Conservation (phyloP, 1,139 yeast genomes). For the Diutina rugosa region DNA sequence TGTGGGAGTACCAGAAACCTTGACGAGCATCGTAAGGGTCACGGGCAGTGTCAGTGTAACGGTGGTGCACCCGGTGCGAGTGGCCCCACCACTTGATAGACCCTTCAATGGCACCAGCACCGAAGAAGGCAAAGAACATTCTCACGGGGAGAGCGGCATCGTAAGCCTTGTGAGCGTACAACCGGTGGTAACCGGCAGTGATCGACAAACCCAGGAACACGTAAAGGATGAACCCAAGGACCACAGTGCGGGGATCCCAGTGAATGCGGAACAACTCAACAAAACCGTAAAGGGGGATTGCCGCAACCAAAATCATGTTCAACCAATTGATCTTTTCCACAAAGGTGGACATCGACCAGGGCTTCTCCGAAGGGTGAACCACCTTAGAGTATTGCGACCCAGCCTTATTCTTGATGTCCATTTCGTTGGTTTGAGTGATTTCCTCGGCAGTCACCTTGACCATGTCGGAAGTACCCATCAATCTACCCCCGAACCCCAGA, state of each 20-base stretch:
- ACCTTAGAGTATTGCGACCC: constrained; percentile 31
- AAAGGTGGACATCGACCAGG: constrained; percentile 82
- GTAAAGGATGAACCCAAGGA: constrained; percentile 53
- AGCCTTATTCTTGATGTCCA: constrained; percentile 33
- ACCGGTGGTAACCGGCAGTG: constrained; percentile 90
- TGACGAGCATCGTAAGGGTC: constrained; percentile 96
- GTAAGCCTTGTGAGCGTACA: constrained; percentile 85
- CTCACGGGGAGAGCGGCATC: constrained; percentile 62
- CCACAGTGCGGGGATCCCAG: constrained; percentile 46
- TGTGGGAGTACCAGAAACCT: constrained; percentile 92
- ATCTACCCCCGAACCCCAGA: constrained; percentile 62
- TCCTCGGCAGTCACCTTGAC: constrained; percentile 55
- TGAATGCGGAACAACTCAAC: constrained; percentile 33
- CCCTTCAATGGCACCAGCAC: constrained; percentile 94
- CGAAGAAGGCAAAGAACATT: constrained; percentile 66
- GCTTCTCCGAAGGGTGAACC: constrained; percentile 81
- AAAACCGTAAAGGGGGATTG: constrained; percentile 59
- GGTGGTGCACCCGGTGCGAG: constrained; percentile 93
- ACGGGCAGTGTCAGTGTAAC: constrained; percentile 92
- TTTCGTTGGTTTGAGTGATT: constrained; percentile 38
- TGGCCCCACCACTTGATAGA: constrained; percentile 99
- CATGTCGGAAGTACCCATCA: constrained; percentile 72
- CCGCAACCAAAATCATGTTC: constrained; percentile 64
- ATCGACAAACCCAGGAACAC: constrained; percentile 73
- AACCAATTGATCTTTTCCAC: constrained; percentile 87